These are phyloP conservation scores for Orobanche coerulescens DNA, from an alignment of 257 asterid genomes.

Conservation along the genomic window DNA sequence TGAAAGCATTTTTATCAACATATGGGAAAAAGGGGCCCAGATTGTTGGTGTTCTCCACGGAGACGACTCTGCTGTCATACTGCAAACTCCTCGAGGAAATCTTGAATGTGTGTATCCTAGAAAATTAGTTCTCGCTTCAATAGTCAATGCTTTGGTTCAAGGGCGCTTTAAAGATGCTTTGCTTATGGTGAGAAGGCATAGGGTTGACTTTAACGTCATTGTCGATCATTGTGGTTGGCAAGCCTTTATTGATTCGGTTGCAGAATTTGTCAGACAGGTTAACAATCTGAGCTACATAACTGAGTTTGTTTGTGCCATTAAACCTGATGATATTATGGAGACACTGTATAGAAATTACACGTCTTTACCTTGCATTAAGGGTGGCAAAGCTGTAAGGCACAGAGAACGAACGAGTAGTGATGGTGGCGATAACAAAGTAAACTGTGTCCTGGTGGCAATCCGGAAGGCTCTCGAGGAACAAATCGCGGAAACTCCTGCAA, in stretches of 20 bases:
- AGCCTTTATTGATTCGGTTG: conserved; percentile 57
- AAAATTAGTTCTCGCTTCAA: conserved; percentile 74
- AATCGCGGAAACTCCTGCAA: conserved; percentile 58
- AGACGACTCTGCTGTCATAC: conserved; percentile 86
- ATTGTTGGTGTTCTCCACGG: conserved; percentile 80
- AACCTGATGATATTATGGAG: conserved; percentile 68
- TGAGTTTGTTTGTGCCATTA: conserved; percentile 79
- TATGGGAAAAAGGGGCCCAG: conserved; percentile 89
- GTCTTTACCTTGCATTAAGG: conserved; percentile 32
- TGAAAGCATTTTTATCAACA: conserved; percentile 43
- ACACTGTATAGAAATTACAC: conserved; percentile 54
- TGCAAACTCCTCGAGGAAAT: conserved; percentile 88
- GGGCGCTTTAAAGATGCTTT: conserved; percentile 78
- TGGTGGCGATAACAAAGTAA: conserved; percentile 43
- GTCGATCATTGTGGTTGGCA: conserved; percentile 84
- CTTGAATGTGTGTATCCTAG: conserved; percentile 95
- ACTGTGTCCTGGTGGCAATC: conserved; percentile 49
- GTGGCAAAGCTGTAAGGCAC: conserved; percentile 22
- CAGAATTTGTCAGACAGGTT: conserved; percentile 74
- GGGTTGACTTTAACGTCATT: conserved; percentile 90
- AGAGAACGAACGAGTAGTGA: conserved; percentile 30
- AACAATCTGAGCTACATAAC: conserved; percentile 70
- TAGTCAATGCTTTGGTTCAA: conserved; percentile 60
- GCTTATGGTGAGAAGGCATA: conserved; percentile 78
- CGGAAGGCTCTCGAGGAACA: conserved; percentile 83